Conservation (phyloP, 257 asterid genomes). For the Solanum chmielewskii region DNA sequence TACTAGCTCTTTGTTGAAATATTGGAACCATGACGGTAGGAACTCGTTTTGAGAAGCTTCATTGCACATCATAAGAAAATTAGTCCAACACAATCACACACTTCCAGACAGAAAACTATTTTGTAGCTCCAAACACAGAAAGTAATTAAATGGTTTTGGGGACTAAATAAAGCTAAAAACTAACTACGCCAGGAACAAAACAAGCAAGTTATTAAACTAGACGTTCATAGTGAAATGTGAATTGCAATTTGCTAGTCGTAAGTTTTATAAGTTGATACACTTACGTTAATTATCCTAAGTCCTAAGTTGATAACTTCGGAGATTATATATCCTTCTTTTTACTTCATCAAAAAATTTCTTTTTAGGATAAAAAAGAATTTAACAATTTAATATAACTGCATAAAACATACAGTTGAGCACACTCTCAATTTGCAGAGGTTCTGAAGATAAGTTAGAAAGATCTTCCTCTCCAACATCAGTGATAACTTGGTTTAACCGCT, state of each 20-base stretch:
- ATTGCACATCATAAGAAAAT: slow-evolving; percentile 13
- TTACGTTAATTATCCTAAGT: background rate
- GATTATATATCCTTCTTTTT: background rate
- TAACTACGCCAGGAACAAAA: background rate
- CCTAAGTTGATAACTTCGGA: background rate
- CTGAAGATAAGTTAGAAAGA: slow-evolving; percentile 41
- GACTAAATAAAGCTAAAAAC: background rate
- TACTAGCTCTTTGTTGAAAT: slow-evolving; percentile 76
- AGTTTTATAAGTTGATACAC: background rate
- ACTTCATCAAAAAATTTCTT: background rate
- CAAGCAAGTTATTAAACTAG: background rate
- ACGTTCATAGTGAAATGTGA: background rate
- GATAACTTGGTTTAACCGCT: slow-evolving; percentile 66
- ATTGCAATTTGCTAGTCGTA: background rate
- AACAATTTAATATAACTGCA: background rate
- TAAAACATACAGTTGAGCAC: slow-evolving; percentile 47
- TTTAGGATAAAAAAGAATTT: background rate
- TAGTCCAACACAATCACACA: slow-evolving; percentile 4
- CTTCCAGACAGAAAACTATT: background rate
- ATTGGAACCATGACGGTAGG: slow-evolving; percentile 84
- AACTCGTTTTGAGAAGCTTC: slow-evolving; percentile 64
- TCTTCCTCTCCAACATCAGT: slow-evolving; percentile 62
- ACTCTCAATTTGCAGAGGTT: slow-evolving; percentile 43
- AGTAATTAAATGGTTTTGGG: background rate
- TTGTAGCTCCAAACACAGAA: background rate